These are phyloP conservation scores for Pythium phragmiticola DNA, from an alignment of 352 stramenopile species.

Conservation along the genomic window DNA sequence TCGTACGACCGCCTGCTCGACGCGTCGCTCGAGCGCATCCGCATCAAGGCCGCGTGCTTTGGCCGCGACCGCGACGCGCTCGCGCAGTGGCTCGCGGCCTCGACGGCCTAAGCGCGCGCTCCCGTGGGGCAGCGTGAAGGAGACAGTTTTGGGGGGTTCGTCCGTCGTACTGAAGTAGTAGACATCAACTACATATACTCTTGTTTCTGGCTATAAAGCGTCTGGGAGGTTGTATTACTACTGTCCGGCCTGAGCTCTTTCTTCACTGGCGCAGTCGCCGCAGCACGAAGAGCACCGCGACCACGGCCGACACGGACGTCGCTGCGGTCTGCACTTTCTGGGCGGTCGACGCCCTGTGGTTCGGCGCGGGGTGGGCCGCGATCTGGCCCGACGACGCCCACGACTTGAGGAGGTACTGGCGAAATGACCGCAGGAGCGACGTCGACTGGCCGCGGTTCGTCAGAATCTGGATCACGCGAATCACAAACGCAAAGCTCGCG, in stretches of 20 bases:
- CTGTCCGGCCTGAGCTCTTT: too few species aligned
- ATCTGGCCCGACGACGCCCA: constrained; percentile 23
- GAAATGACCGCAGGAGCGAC: constrained; percentile 22
- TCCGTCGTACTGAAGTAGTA: too few species aligned
- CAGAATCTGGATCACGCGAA: constrained; percentile 32
- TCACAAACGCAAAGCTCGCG: constrained; percentile 40
- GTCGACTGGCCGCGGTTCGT: constrained; percentile 16
- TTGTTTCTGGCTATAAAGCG: background rate
- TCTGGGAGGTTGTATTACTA: background rate
- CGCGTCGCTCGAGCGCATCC: constrained; percentile 69
- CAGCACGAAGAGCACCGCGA: constrained; percentile 37
- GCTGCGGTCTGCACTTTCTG: constrained; percentile 32
- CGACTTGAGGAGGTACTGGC: constrained; percentile 28
- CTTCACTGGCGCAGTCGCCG: constrained; percentile 17
- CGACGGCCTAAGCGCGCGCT: constrained; percentile 7
- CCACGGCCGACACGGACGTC: constrained; percentile 41
- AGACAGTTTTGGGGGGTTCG: too few species aligned
- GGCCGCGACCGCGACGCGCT: constrained; percentile 52
- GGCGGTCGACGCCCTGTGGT: constrained; percentile 16
- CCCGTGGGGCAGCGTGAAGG: too few species aligned
- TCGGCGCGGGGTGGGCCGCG: constrained; percentile 17
- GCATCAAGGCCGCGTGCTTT: constrained; percentile 66
- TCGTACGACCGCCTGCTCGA: constrained; percentile 68
- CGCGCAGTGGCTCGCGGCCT: constrained; percentile 50
- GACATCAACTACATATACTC: background rate